These are phyloP conservation scores for Globisporangium solare DNA, from an alignment of 352 stramenopile genomes.

Conservation along the genomic window DNA sequence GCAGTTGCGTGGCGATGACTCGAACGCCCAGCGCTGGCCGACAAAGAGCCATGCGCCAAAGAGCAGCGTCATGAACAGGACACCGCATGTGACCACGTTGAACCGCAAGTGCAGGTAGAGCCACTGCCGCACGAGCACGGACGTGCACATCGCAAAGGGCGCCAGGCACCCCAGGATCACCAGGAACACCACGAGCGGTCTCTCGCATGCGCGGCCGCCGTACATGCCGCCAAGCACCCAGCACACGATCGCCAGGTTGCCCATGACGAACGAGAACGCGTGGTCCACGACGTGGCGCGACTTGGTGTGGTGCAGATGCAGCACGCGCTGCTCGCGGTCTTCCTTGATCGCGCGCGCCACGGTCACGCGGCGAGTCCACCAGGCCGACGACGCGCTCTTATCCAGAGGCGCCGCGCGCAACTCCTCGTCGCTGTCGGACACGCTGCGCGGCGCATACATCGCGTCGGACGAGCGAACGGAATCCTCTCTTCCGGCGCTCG, in stretches of 20 bases:
- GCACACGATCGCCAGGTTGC: conserved; percentile 32
- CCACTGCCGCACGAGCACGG: conserved; percentile 34
- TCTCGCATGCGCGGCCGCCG: conserved; percentile 17
- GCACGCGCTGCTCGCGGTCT: conserved; percentile 9
- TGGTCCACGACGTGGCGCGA: conserved; percentile 29
- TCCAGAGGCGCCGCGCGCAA: too few species aligned
- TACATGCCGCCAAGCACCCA: conserved; percentile 22
- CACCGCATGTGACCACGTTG: conserved; percentile 11
- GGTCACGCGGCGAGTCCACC: conserved; percentile 1
- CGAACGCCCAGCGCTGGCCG: conserved; percentile 30
- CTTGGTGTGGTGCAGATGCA: conserved; percentile 13
- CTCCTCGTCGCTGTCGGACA: too few species aligned
- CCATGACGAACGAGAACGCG: conserved; percentile 28
- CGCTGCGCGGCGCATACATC: too few species aligned
- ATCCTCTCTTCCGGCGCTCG: too few species aligned
- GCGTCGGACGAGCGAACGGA: too few species aligned
- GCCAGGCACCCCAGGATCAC: conserved; percentile 25
- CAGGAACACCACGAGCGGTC: conserved; percentile 28
- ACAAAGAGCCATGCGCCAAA: conserved; percentile 28
- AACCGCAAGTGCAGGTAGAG: conserved; percentile 35
- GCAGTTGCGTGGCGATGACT: conserved; percentile 24
- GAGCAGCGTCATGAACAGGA: conserved; percentile 19
- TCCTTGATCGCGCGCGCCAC: conserved; percentile 5
- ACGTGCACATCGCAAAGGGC: conserved; percentile 24
- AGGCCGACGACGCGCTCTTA: too few species aligned